Evolutionary conservation across 2,329 filamentous ascomycete species (phyloP).

Genomic region (Aspergillus sp.): DNA sequence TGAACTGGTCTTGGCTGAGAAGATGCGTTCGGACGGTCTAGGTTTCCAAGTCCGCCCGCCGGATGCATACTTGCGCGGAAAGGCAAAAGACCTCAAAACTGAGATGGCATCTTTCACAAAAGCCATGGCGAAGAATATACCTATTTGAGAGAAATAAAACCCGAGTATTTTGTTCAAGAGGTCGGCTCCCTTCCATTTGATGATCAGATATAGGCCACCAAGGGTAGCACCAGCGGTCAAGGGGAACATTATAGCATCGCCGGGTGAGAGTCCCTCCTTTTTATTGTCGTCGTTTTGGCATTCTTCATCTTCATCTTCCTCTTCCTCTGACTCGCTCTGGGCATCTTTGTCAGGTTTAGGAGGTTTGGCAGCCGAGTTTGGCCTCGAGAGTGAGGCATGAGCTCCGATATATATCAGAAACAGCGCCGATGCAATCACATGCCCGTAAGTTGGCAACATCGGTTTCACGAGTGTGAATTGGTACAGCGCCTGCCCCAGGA

Average conservation of each 20-base stretch:
- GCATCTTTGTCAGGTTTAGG: slow-evolving; percentile 37
- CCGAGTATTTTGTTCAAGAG: slow-evolving; percentile 80
- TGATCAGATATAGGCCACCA: slow-evolving; percentile 77
- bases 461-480: slow-evolving; percentile 46
- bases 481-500: slow-evolving; percentile 43
- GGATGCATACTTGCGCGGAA: slow-evolving; percentile 67
- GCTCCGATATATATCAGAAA: slow-evolving; percentile 82
- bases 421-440: slow-evolving; percentile 68
- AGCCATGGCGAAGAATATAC: slow-evolving; percentile 72
- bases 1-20: slow-evolving; percentile 20
- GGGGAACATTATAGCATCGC: slow-evolving; percentile 83
- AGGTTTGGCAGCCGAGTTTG: slow-evolving; percentile 71
- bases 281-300: slow-evolving; percentile 55
- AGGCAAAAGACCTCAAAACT: slow-evolving; percentile 65
- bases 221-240: slow-evolving; percentile 72
- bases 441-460: slow-evolving; percentile 57
- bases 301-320: slow-evolving; percentile 52
- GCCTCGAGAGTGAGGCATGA: slow-evolving; percentile 80
- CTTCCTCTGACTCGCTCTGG: slow-evolving; percentile 27
- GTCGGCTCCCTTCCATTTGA: slow-evolving; percentile 80
- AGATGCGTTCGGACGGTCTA: slow-evolving; percentile 32
- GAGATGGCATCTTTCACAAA: slow-evolving; percentile 72
- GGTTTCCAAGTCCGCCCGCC: slow-evolving; percentile 51
- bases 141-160: slow-evolving; percentile 78
- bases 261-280: slow-evolving; percentile 69